Percentiles rank a stretch among this genome's conserved stretches.
Conservation (phyloP, 495 filamentous ascomycete genomes). For the Podospora comata region DNA sequence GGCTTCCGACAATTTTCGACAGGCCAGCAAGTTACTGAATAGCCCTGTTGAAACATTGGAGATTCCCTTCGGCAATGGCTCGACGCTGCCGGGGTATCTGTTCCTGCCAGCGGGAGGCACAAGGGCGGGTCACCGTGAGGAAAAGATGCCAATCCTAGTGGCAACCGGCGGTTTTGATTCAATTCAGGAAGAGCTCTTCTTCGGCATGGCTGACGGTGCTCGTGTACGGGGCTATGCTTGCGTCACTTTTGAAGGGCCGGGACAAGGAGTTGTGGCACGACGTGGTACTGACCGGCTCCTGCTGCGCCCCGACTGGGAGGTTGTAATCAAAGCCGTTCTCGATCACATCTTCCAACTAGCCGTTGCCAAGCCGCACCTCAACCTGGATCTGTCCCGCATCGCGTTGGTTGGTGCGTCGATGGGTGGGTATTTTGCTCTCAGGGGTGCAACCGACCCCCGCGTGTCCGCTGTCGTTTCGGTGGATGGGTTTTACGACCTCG, state of each 20-base stretch:
- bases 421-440: conserved; percentile 46
- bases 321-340: conserved; percentile 32
- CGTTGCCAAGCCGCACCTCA: conserved; percentile 25
- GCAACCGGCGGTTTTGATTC: conserved; percentile 42
- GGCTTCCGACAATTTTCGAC: conserved; percentile 22
- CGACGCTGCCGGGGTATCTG: conserved; percentile 40
- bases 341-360: conserved; percentile 28
- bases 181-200: conserved; percentile 49
- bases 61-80: conserved; percentile 40
- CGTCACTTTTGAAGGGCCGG: conserved; percentile 49
- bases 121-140: neutral
- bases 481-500: conserved; percentile 44
- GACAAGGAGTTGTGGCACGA: conserved; percentile 43
- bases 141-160: conserved; percentile 44
- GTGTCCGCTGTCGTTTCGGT: conserved; percentile 46
- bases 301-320: conserved; percentile 41
- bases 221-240: conserved; percentile 45
- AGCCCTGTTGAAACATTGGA: conserved; percentile 23
- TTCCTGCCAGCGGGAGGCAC: conserved; percentile 35
- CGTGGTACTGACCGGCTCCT: conserved; percentile 23
- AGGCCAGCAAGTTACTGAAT: conserved; percentile 26
- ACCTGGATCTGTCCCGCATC: conserved; percentile 43
- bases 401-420: conserved; percentile 42
- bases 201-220: conserved; percentile 24
- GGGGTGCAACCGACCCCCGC: conserved; percentile 43